These are phyloP conservation scores for Cytospora schulzeri DNA, from an alignment of 2,329 filamentous ascomycete species.

Conservation along the genomic window DNA sequence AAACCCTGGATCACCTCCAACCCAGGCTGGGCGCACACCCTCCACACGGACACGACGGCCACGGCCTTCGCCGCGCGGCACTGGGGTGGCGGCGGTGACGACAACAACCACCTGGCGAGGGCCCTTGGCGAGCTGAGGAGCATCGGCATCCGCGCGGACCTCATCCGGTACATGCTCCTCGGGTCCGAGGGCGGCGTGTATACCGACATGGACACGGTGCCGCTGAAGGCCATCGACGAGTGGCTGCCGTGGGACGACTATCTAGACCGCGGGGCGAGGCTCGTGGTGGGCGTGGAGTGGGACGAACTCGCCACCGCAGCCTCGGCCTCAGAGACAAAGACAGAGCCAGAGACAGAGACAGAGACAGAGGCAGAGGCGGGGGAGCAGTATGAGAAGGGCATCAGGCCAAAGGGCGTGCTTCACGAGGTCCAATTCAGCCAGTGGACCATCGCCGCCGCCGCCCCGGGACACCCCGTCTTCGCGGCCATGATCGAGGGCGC, in stretches of 20 bases:
- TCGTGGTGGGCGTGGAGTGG: conserved; percentile 39
- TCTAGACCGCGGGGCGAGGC: conserved; percentile 28
- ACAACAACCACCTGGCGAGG: background rate
- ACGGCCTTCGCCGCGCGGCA: background rate
- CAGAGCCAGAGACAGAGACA: no score
- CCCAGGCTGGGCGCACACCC: background rate
- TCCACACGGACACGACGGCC: conserved; percentile 1
- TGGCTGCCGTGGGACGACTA: conserved; percentile 32
- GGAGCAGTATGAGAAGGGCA: no score
- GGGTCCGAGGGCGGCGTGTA: conserved; percentile 47
- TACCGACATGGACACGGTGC: conserved; percentile 61
- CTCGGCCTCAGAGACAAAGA: conserved; percentile 22
- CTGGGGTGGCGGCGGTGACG: background rate
- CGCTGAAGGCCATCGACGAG: conserved; percentile 49
- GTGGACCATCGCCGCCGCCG: conserved; percentile 39
- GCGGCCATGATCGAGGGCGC: conserved; percentile 35
- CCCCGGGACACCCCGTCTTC: conserved; percentile 37
- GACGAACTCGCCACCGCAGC: conserved; percentile 30
- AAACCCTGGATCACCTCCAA: background rate
- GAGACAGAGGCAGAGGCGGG: background rate
- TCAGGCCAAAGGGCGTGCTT: conserved; percentile 31
- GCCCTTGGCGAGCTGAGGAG: background rate
- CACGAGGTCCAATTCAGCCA: conserved; percentile 40
- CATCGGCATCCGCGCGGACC: conserved; percentile 29
- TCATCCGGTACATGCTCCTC: conserved; percentile 37